A percentile compares a stretch with the other conserved stretches of the same genome.
Evolutionary conservation across 2,329 filamentous ascomycete genomes (phyloP).

Genomic region (Verruconis gallopava): DNA sequence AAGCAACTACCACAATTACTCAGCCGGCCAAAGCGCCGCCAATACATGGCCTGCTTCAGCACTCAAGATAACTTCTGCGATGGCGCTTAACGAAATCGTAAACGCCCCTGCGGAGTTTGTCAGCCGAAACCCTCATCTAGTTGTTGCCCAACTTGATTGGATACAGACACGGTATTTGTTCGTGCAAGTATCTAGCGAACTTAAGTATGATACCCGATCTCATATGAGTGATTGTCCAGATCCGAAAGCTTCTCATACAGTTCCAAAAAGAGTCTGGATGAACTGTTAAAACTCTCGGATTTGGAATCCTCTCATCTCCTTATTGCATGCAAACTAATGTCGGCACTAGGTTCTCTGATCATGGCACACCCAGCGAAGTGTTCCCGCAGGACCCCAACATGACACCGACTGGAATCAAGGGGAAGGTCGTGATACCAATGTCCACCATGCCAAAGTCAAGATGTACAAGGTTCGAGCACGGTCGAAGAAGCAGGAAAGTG

Average conservation of each 20-base stretch:
- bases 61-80: conserved; percentile 43
- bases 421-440: conserved; percentile 38
- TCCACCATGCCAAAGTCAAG: conserved; percentile 36
- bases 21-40: background rate
- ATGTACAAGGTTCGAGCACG: conserved; percentile 20
- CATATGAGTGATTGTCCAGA: background rate
- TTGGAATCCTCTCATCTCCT: background rate
- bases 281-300: conserved; percentile 10
- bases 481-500: conserved; percentile 16
- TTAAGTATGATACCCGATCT: background rate
- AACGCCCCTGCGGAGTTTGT: conserved; percentile 55
- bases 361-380: too few relatives aligned
- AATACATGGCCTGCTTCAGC: conserved; percentile 52
- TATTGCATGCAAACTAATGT: too few relatives aligned
- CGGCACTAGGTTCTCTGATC: too few relatives aligned
- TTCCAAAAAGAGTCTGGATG: background rate
- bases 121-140: conserved; percentile 46
- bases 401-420: conserved; percentile 28
- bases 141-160: conserved; percentile 68
- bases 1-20: background rate
- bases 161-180: conserved; percentile 83
- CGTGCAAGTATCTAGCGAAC: conserved; percentile 27
- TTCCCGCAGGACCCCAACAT: conserved; percentile 28
- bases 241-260: too few relatives aligned
- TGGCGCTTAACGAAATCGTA: conserved; percentile 77